phyloP scores from a whole-genome alignment of 768 basidiomycete genomes.

The Tulasnella sp. region DNA sequence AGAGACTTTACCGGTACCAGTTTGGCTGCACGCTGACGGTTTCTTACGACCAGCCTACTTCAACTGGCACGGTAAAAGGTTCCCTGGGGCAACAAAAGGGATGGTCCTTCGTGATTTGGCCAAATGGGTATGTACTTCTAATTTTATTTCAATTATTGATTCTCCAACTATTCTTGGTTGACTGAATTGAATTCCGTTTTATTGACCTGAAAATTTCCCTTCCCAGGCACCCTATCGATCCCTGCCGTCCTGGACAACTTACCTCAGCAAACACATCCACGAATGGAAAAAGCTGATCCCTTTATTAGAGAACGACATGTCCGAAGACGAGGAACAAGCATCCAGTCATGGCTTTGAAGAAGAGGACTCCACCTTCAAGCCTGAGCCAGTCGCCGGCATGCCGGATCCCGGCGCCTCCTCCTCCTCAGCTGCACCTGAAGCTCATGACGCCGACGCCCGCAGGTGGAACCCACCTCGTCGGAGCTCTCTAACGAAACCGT shows the following conservation, averaged over 20 bases:
- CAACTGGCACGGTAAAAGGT: conserved; percentile 2
- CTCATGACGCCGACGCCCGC: not conserved
- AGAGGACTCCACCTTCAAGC: not conserved
- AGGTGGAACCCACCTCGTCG: not conserved
- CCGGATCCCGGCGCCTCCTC: not conserved
- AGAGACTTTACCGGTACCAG: not conserved
- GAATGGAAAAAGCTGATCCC: not conserved
- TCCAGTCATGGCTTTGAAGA: not conserved
- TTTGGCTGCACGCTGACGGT: not conserved
- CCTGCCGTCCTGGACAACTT: conserved; percentile 5
- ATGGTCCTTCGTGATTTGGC: conserved; percentile 1
- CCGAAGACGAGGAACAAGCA: not conserved
- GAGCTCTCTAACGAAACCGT: not conserved
- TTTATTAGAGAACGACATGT: not conserved
- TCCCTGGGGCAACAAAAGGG: not conserved
- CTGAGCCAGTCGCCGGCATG: not conserved
- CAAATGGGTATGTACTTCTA: not conserved
- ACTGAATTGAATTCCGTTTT: not conserved
- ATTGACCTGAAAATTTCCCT: not conserved
- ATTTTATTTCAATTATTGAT: not conserved
- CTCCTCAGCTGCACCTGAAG: not conserved
- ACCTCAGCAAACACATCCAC: conserved; percentile 1
- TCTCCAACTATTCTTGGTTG: not conserved
- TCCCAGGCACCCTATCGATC: conserved; percentile 8
- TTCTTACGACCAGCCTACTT: not conserved